Evolutionary conservation across 2,329 filamentous ascomycete genomes (phyloP).

Genomic region (Fusarium domesticum): DNA sequence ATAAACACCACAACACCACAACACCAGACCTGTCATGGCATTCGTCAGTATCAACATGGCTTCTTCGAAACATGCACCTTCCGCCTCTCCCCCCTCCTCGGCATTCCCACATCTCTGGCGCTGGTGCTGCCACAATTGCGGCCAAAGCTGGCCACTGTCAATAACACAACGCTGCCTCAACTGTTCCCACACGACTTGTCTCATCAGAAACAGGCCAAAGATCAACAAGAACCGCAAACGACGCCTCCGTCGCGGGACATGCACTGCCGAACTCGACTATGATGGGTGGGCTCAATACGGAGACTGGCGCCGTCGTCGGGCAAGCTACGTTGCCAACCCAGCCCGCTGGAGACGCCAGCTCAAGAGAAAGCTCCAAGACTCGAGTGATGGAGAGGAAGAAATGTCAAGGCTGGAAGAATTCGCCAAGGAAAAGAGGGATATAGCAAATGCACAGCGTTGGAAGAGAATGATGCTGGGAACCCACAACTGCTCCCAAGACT

Average conservation of each 20-base stretch:
- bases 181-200: not conserved
- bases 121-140: not conserved
- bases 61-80: not conserved
- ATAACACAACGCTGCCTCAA: not conserved
- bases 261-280: slow-evolving; percentile 33
- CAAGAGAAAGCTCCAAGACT: not conserved
- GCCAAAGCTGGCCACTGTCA: not conserved
- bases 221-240: not conserved
- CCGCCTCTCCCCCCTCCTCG: not conserved
- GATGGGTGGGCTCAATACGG: slow-evolving; percentile 29
- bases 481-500: slow-evolving; percentile 23
- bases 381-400: not conserved
- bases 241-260: not conserved
- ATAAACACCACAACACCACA: not conserved
- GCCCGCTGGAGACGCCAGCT: slow-evolving; percentile 5
- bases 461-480: slow-evolving; percentile 4
- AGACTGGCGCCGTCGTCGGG: slow-evolving; percentile 29
- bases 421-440: not conserved
- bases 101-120: not conserved
- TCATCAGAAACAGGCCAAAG: not conserved
- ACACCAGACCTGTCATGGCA: not conserved
- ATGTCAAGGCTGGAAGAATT: not conserved
- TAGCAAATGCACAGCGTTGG: slow-evolving; percentile 1
- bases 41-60: not conserved
- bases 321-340: slow-evolving; percentile 1